Evolutionary conservation across 495 filamentous ascomycete genomes (phyloP), one percentile per base, ranked within the genome.

Genomic region (Aspergillus hancockii): DNA sequence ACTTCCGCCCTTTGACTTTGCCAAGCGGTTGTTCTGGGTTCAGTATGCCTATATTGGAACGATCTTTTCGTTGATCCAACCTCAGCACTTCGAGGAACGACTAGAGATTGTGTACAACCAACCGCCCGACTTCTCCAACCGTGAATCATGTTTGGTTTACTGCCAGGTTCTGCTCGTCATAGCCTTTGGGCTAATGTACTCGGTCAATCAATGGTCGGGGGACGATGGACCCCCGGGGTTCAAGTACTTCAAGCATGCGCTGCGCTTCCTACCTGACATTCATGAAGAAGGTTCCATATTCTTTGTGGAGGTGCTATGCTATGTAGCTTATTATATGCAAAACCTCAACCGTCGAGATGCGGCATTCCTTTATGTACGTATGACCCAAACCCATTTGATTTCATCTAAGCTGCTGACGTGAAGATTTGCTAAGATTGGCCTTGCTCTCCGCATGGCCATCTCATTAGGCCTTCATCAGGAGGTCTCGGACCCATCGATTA

Each of bases 241-340:
- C 70, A 75, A 79, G 23, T 81, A 76, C 54, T 83, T 82, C 56
- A 72, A 75, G 55, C 63, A 78, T 54, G 79, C 80, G 0, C 46
- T 81, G 28, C 70, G 76, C 18, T 75, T 81, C 16, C 65, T 83
- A 12, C 79, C 79, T 13, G 77, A 81, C 46, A 72, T 79, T 8
- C 75, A 81, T 60, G 80, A 83, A 59, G 73, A 79, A 23, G 77
- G 76, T 0, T 81, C 77, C 0, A 76, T 83, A 12, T 70, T 78
- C 28, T 80, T 79, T 49, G 77, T 81, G 18, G 80, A 83, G 60
- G 77, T 78, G 0, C 62, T 83, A 1, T 76, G 77, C 30, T 77
- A 81, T 54, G 72, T 80, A 4, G 80, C 76, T n/a, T 80, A 81
- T 59, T 82, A 80, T 51, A 75, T 81, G 72, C 78, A 81, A 63